Evolutionary conservation across 805 yeast genomes (phyloP).

Genomic region (Suhomyces faveliae): DNA sequence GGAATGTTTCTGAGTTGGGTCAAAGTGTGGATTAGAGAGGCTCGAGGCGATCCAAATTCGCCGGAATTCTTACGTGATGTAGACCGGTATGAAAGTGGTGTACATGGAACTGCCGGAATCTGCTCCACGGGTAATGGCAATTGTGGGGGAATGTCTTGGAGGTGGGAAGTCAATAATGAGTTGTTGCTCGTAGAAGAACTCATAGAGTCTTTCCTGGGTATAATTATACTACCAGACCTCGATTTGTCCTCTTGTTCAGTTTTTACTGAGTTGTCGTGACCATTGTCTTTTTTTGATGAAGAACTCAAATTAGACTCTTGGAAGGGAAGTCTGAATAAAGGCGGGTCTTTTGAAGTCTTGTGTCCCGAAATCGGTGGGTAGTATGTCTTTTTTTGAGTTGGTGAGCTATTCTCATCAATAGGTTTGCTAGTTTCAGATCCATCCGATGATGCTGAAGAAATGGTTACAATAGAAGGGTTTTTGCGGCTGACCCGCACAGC

Average conservation of each 20-base stretch:
- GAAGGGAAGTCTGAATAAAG: constrained; percentile 68
- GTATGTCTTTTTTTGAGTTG: constrained; percentile 3
- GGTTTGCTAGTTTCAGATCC: constrained; percentile 1
- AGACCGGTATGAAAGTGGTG: constrained; percentile 33
- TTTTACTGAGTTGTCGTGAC: background rate
- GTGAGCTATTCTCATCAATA: background rate
- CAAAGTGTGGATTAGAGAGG: constrained; percentile 41
- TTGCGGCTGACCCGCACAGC: background rate
- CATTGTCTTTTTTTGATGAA: constrained; percentile 1
- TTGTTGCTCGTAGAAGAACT: constrained; percentile 22
- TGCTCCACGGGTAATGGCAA: constrained; percentile 57
- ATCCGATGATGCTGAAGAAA: constrained; percentile 5
- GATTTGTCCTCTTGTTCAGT: constrained; percentile 1
- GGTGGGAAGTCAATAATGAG: constrained; percentile 28
- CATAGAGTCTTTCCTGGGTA: constrained; percentile 18
- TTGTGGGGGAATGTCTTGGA: constrained; percentile 54
- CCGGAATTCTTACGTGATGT: constrained; percentile 37
- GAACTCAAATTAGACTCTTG: constrained; percentile 42
- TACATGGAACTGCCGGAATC: constrained; percentile 41
- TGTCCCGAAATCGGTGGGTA: constrained; percentile 17
- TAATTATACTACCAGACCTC: background rate
- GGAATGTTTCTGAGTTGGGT: constrained; percentile 41
- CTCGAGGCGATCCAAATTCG: constrained; percentile 39
- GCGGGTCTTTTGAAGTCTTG: constrained; percentile 40
- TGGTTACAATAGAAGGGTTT: constrained; percentile 5